A percentile compares a stretch with the other conserved stretches of the same genome.
Evolutionary conservation across 23 red algal species (phyloP).

Genomic region (Chondrus crispus): DNA sequence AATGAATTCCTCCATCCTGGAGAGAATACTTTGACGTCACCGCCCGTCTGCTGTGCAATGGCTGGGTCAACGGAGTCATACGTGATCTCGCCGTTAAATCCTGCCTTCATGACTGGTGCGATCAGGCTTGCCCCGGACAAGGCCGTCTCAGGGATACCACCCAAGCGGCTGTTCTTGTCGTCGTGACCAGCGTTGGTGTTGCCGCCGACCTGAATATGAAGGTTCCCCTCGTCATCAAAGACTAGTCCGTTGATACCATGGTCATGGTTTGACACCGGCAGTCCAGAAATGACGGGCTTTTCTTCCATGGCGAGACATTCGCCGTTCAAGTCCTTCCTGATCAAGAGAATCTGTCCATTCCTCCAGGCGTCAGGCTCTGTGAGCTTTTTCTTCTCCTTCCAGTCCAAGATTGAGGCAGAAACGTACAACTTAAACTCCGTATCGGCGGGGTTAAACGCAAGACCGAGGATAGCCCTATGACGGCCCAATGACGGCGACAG

Average conservation of each 20-base stretch:
- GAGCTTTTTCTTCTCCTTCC: constrained; percentile 44
- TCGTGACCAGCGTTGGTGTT: constrained; percentile 62
- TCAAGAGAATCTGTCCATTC: constrained; percentile 45
- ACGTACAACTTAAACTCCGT: constrained; percentile 58
- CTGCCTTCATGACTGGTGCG: constrained; percentile 42
- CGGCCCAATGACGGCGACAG: constrained; percentile 23
- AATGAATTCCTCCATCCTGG: constrained; percentile 69
- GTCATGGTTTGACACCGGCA: constrained; percentile 68
- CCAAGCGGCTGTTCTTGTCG: constrained; percentile 22
- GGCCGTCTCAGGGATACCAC: constrained; percentile 40
- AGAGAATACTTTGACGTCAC: constrained; percentile 58
- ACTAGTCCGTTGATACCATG: constrained; percentile 71
- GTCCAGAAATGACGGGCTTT: constrained; percentile 50
- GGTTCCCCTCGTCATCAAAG: constrained; percentile 56
- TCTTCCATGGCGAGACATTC: constrained; percentile 47
- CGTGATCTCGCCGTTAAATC: constrained; percentile 66
- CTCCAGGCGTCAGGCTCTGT: constrained; percentile 18
- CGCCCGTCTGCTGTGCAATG: constrained; percentile 32
- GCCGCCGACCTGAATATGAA: constrained; percentile 61
- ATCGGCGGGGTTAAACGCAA: constrained; percentile 77
- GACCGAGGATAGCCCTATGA: constrained; percentile 26
- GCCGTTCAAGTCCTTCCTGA: constrained; percentile 6
- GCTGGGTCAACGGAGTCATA: constrained; percentile 41
- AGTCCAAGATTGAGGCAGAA: constrained; percentile 59
- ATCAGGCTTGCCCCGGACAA: constrained; percentile 40